Conservation (phyloP, 495 filamentous ascomycete species). For the Penicillium pancosmium region DNA sequence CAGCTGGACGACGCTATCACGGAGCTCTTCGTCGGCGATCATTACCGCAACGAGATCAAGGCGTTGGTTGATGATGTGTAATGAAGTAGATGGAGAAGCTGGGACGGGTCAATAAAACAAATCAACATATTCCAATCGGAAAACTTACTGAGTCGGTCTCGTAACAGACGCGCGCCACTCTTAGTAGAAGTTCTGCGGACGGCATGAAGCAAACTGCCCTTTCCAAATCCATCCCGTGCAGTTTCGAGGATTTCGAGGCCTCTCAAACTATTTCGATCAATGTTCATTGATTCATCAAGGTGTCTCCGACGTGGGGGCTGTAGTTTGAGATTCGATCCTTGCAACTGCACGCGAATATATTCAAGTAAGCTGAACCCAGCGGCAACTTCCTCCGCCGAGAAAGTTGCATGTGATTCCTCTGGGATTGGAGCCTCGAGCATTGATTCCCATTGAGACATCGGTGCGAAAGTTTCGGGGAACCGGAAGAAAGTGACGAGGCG, state of each 20-base stretch:
- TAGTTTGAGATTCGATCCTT: slow-evolving; percentile 78
- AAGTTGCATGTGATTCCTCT: slow-evolving; percentile 38
- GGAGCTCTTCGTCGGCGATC: slow-evolving; percentile 60
- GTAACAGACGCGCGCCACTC: slow-evolving; percentile 81
- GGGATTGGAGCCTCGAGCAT: slow-evolving; percentile 73
- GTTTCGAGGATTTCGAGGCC: slow-evolving; percentile 88
- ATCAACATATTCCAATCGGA: background rate
- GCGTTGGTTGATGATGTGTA: slow-evolving; percentile 75
- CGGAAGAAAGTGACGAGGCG: slow-evolving; percentile 48
- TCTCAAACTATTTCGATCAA: slow-evolving; percentile 88
- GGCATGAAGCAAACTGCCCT: slow-evolving; percentile 85
- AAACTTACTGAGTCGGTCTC: slow-evolving; percentile 73
- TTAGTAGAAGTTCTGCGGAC: slow-evolving; percentile 89
- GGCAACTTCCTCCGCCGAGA: slow-evolving; percentile 50
- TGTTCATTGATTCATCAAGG: slow-evolving; percentile 75
- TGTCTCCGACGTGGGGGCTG: slow-evolving; percentile 78
- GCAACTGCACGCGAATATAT: slow-evolving; percentile 79
- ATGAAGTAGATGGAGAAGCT: slow-evolving; percentile 82
- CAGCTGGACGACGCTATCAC: slow-evolving; percentile 66
- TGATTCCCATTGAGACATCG: slow-evolving; percentile 66
- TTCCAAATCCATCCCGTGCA: slow-evolving; percentile 68
- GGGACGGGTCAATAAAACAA: slow-evolving; percentile 15
- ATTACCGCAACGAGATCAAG: slow-evolving; percentile 82
- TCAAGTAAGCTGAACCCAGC: slow-evolving; percentile 78
- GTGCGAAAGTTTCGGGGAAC: slow-evolving; percentile 32